Evolutionary conservation across 192 early-diverging fungal species (phyloP), one percentile per base, ranked within the genome.

Genomic region (Allomyces javanicus): DNA sequence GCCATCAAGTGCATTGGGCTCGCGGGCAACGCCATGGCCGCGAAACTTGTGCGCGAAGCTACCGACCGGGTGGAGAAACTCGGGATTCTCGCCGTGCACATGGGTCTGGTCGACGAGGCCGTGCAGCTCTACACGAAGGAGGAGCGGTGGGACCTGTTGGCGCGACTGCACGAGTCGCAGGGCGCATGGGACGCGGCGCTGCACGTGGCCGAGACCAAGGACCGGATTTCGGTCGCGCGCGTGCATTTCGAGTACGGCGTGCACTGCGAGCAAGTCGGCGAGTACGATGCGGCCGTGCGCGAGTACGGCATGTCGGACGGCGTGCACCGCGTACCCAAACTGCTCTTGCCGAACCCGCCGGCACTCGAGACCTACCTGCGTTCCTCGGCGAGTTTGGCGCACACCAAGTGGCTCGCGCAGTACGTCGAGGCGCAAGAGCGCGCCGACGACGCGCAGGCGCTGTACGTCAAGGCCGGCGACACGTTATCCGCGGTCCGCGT

Each of bases 341-440:
- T 58, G 50, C 50, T 58, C 1, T 58, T n/a, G 10, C 50, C 17
- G 50, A 58, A 21, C 50, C 50, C 50, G 50, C 50, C 12, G 50
- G 12, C 50, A 9, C 63, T 78, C 24, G 71, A 75, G 25, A 72
- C 71, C 27, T 77, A 78, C 62, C 70, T 78, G 24, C 27, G 25
- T 25, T 75, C 63, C 26, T 40, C 65, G 12, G 10, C 43, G 12
- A 67, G 25, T 24, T 44, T 71, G 69, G 24, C 63, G 10, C 67
- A 80, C 9, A 74, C 73, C 33, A 76, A 74, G 62, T 83, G 82
- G 82, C 80, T 77, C 77, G 82, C 74, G 12, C 80, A 83, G 70
- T 79, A 80, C 68, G 67, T 67, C 33, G 82, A 83, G 66, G 68
- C 67, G 12, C 64, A 73, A 9, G 72, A 70, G 14, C 73, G 82